phyloP scores from a whole-genome alignment of 306 rosid genomes.

The Ochetophila trinervis region DNA sequence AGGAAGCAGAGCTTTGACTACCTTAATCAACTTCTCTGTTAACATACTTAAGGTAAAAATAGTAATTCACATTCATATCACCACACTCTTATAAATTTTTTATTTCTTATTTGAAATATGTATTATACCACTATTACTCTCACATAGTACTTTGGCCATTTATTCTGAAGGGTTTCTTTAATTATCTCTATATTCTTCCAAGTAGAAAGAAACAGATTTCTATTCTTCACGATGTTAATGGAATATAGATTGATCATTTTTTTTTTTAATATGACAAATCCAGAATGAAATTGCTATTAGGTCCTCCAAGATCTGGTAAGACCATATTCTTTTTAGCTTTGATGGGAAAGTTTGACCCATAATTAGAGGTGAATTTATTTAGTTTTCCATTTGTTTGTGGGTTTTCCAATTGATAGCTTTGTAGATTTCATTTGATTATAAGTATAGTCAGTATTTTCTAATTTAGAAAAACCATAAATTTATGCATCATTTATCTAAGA shows the following conservation, averaged over 20 bases:
- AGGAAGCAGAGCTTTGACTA: conserved; percentile 65
- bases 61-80: no score
- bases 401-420: neutral
- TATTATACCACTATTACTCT: neutral
- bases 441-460: no score
- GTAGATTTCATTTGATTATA: neutral
- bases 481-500: no score
- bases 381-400: no score
- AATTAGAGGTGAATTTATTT: conserved; percentile 24
- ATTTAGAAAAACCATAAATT: no score
- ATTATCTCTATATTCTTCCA: conserved; percentile 22
- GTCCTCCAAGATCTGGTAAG: conserved; percentile 55
- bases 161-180: conserved; percentile 31
- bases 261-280: neutral
- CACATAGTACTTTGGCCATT: neutral
- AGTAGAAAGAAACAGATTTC: conserved; percentile 29
- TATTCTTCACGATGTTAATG: conserved; percentile 37
- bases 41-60: conserved; percentile 52
- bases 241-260: no score
- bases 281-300: no score
- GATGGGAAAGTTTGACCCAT: conserved; percentile 43
- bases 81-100: neutral
- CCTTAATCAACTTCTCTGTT: conserved; percentile 51
- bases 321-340: conserved; percentile 47
- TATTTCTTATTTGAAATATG: conserved; percentile 21